These are phyloP conservation scores for Francoa sonchifolia DNA, from an alignment of 441 rosid genomes.

Conservation along the genomic window DNA sequence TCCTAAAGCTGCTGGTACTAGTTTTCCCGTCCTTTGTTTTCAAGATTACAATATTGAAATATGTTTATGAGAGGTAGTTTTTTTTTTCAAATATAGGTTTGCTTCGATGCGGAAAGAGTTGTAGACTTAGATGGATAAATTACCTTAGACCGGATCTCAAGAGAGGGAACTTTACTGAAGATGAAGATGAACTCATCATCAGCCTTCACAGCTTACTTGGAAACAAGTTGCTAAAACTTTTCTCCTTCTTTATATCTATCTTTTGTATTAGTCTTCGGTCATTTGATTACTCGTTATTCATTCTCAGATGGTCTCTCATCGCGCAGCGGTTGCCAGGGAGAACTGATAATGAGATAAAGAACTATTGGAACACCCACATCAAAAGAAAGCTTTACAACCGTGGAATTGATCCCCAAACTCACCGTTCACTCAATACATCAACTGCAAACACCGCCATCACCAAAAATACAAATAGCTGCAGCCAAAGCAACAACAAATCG, in stretches of 20 bases:
- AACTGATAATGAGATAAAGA: constrained; percentile 13
- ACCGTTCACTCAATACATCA: background rate
- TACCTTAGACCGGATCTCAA: constrained; percentile 10
- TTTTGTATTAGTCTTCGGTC: too few species aligned
- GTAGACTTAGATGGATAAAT: constrained; percentile 11
- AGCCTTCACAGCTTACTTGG: constrained; percentile 10
- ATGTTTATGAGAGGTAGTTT: too few species aligned
- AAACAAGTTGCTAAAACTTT: constrained; percentile 5
- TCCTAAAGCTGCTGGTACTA: constrained; percentile 63
- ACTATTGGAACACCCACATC: constrained; percentile 13
- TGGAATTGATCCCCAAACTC: constrained; percentile 11
- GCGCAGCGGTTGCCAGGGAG: constrained; percentile 11
- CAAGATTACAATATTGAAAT: too few species aligned
- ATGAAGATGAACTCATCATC: constrained; percentile 11
- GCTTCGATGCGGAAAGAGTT: constrained; percentile 80
- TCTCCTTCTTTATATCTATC: too few species aligned
- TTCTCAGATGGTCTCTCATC: constrained; percentile 11
- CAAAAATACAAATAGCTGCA: background rate
- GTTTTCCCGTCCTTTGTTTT: background rate
- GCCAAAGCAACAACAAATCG: too few species aligned
- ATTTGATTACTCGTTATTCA: too few species aligned
- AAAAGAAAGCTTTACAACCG: constrained; percentile 6
- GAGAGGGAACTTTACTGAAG: constrained; percentile 9
- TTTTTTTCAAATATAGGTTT: constrained; percentile 46
- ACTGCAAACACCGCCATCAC: too few species aligned